A percentile compares a stretch with the other conserved stretches of the same genome.
Evolutionary conservation across 2,329 filamentous ascomycete species (phyloP).

Genomic region (Pseudopithomyces chartarum): DNA sequence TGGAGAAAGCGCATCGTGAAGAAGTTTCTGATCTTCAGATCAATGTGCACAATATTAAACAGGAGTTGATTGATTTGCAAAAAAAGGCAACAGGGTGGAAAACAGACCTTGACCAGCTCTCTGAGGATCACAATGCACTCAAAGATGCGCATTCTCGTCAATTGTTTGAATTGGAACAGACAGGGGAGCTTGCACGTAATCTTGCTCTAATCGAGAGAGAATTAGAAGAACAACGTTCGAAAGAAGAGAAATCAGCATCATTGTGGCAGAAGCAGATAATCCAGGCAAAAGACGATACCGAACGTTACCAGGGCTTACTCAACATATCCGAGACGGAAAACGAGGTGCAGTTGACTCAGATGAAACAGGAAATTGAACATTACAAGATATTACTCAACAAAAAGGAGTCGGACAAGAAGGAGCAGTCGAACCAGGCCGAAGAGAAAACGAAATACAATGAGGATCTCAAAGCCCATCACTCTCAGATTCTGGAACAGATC

Average conservation of each 20-base stretch:
- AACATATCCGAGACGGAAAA: not conserved
- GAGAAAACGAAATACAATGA: too few species aligned
- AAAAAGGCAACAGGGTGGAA: not conserved
- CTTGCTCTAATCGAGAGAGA: not conserved
- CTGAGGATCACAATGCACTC: not conserved
- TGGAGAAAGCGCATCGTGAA: not conserved
- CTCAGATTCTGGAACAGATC: not conserved
- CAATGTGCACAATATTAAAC: not conserved
- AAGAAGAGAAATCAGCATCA: not conserved
- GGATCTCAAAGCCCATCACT: too few species aligned
- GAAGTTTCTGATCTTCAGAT: not conserved
- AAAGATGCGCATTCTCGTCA: not conserved
- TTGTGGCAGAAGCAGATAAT: not conserved
- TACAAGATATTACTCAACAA: not conserved
- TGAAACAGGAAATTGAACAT: not conserved
- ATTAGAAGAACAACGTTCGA: not conserved
- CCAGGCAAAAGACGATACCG: not conserved
- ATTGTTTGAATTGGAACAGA: not conserved
- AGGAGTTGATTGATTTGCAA: not conserved
- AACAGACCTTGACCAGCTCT: not conserved
- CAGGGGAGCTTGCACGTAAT: not conserved
- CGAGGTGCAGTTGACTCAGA: not conserved
- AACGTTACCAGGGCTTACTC: not conserved
- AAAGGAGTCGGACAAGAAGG: not conserved
- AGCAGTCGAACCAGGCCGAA: too few species aligned